These are phyloP conservation scores for Neoascochyta sp. DNA, from an alignment of 2,329 filamentous ascomycete genomes.

Conservation along the genomic window DNA sequence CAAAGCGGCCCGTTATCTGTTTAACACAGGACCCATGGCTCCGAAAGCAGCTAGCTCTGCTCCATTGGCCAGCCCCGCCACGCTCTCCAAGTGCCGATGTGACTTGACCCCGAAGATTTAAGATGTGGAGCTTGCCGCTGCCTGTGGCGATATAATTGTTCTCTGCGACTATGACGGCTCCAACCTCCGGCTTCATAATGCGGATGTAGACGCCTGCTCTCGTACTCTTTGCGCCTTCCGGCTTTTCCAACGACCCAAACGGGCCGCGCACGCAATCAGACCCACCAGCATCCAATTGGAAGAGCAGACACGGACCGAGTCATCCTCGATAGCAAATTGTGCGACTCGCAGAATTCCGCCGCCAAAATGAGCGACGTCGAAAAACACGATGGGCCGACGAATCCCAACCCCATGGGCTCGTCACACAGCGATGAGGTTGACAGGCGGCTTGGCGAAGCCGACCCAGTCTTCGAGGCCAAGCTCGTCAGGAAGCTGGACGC, in stretches of 20 bases:
- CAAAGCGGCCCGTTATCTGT: slow-evolving; percentile 31
- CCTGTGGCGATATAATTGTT: slow-evolving; percentile 7
- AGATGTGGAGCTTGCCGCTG: slow-evolving; percentile 11
- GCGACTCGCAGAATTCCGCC: neutral
- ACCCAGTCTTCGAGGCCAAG: slow-evolving; percentile 48
- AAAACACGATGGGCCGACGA: slow-evolving; percentile 17
- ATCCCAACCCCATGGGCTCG: slow-evolving; percentile 10
- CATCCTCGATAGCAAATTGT: slow-evolving; percentile 3
- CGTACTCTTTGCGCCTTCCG: neutral
- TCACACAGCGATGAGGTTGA: slow-evolving; percentile 23
- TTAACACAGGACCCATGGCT: too few species aligned
- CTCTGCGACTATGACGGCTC: slow-evolving; percentile 18
- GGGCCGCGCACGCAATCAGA: neutral
- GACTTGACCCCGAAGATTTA: slow-evolving; percentile 16
- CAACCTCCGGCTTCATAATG: slow-evolving; percentile 17
- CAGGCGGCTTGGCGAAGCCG: slow-evolving; percentile 30
- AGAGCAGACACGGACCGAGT: slow-evolving; percentile 2
- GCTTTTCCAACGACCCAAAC: neutral
- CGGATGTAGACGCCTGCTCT: slow-evolving; percentile 1
- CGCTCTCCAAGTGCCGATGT: slow-evolving; percentile 6
- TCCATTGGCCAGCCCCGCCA: slow-evolving; percentile 26
- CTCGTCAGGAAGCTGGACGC: slow-evolving; percentile 63
- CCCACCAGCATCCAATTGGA: neutral
- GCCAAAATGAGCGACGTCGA: slow-evolving; percentile 28
- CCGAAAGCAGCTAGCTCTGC: slow-evolving; percentile 16